Base-by-base conservation (phyloP, 495 filamentous ascomycete genomes). In the Staphylotrichum tortipilum region DNA sequence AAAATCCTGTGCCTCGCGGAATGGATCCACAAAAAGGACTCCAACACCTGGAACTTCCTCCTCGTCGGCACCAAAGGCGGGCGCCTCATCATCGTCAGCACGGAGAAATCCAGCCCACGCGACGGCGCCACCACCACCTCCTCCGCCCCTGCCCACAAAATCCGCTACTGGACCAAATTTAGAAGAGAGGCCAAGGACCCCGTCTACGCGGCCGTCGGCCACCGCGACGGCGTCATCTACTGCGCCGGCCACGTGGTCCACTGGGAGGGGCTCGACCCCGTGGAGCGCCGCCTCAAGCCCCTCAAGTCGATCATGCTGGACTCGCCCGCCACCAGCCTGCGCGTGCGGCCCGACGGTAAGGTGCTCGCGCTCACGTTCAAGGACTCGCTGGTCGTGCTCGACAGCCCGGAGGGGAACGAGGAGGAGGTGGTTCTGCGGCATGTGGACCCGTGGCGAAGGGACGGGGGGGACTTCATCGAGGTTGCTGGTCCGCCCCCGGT, bases 351-450 rank as follows among this genome's bases (percentile, higher is more conserved):
- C 33, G 68, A 63, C 9, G n/a, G n/a, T n/a, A 66, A 56, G 44
- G 56, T 79, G 12, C 50, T 73, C 28, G 75, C 62, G 0, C 54
- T 78, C 6, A 77, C 74, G 0, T 50, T 17, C 15, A 41, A 44
- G 6, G 71, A 78, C 36, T 78, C 77, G 10, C 57, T 78, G 0
- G 49, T 73, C 29, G 51, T 76, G 7, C 62, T 79, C 21, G 68
- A 73, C 36, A 63, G 36, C 48, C 52, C 26, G 46, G 43, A 45
- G 18, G 9, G 29, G 19, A 14, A 10, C 30, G 19, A n/a, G 19
- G 43, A 22, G 5, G 14, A 45, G 26, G 26, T 28, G 11, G 10
- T 4, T 11, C n/a, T 48, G 11, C 23, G 68, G 6, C 64, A 72
- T 47, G 55, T 57, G n/a, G 71, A 74, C 42, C 63, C 65, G 4